Evolutionary conservation across 169 alveolate genomes (phyloP), one percentile per base, ranked within the genome.

Genomic region (Plasmodium sp.): DNA sequence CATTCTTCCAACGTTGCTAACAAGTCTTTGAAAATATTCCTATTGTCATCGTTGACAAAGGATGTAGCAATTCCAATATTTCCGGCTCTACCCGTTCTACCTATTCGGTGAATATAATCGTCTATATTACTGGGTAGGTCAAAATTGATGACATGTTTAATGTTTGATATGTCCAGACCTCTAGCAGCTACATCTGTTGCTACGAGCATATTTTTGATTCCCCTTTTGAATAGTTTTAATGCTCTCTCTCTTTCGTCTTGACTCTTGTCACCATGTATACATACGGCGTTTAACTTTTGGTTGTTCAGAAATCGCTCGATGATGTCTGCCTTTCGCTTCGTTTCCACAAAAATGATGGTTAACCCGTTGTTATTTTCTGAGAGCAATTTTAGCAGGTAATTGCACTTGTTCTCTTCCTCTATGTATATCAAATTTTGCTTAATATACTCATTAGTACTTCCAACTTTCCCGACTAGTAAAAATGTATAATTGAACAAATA

Each of bases 181-280:
- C 99, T 96, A 34, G 99, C 99, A 3, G 99, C 99, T 27, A 99
- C 99, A 95, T 99, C 99, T 3, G 99, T 99, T 33, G 99, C 99
- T 5, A 99, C 99, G 84, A 99, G 96, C 72, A 98, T 98, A 74
- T 98, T 98, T 48, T 99, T 93, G 58, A 97, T 97, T 3, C 99
- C 99, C 62, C 98, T 96, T 95, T 98, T 98, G 93, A 99, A 98
- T 83, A 96, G 84, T 56, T 97, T 96, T 82, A 99, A 94, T 18
- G 99, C 99, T 84, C 97, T 97, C 79, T 96, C 98, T 80, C 99
- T 96, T 84, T 99, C 99, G 79, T 98, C 97, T 97, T 99, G 99
- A 14, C 98, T 97, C 80, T 98, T 93, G 97, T 99, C 99, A 31
- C 99, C 99, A 94, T 99, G 99, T 48, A 98, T 98, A 75, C 97